Conservation (phyloP, 1,284 basidiomycete genomes). For the Tilletia indica region DNA sequence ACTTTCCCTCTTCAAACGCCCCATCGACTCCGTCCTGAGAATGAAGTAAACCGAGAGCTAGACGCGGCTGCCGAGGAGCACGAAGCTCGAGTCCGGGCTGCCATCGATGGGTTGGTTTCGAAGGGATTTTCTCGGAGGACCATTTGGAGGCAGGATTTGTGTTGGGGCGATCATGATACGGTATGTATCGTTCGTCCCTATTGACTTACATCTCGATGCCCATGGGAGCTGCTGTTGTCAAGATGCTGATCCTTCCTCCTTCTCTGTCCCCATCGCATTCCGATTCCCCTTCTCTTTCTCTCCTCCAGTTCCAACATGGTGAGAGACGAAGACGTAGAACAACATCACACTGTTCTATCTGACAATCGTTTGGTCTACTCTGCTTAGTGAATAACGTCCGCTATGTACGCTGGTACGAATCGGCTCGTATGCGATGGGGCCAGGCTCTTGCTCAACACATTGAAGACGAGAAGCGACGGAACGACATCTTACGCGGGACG, state of each 20-base stretch:
- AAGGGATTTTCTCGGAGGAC: constrained; percentile 3
- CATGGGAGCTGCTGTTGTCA: too few relatives aligned
- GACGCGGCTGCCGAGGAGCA: neutral
- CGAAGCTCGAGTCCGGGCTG: constrained; percentile 6
- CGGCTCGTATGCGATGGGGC: constrained; percentile 37
- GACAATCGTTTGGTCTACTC: too few relatives aligned
- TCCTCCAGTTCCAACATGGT: constrained; percentile 38
- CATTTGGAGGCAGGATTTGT: constrained; percentile 16
- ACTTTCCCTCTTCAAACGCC: neutral
- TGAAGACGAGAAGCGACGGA: constrained; percentile 22
- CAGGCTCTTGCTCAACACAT: constrained; percentile 19
- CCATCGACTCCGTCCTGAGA: neutral
- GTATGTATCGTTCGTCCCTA: too few relatives aligned
- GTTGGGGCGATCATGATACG: constrained; percentile 20
- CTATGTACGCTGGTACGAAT: constrained; percentile 48
- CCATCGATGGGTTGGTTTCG: neutral
- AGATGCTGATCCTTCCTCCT: neutral
- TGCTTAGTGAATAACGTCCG: constrained; percentile 45
- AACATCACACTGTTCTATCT: too few relatives aligned
- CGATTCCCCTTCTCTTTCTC: constrained; percentile 28
- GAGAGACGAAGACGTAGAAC: neutral
- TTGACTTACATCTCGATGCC: too few relatives aligned
- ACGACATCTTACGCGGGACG: constrained; percentile 34
- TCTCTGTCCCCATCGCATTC: neutral
- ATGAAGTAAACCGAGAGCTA: neutral